Base-by-base conservation (phyloP, 768 basidiomycete genomes). In the Agrocybe praecox region DNA sequence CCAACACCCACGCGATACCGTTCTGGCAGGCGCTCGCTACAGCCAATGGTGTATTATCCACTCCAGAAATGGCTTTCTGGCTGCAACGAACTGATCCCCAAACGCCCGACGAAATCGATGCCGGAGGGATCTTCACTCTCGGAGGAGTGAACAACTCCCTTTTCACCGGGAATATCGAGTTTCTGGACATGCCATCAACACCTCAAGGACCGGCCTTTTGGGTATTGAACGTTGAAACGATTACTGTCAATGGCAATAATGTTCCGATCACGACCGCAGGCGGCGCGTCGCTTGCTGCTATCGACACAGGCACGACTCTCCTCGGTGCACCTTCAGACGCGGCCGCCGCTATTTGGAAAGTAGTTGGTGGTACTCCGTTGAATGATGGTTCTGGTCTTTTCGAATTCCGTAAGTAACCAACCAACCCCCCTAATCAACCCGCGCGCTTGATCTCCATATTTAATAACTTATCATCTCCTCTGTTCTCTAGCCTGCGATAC, bases 261-360 rank as follows among this genome's bases (percentile, higher is more conserved):
- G 67, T 90, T 12, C 49, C 67, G 0, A 65, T 89, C 12, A 55
- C 36, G 36, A 40, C 81, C 1, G 71, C 76, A 1, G 82, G 80
- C 18, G 51, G 60, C 23, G 51, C 72, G 0, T 74, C 85, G 0
- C 67, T 87, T 15, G 81, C 89, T 15, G 95, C 94, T 9, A 97
- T 98, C 56, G 96, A 98, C 67, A 97, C 95, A 0, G 96, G 95
- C 19, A 98, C 96, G 0, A 96, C 95, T 3, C 82, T 98, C 56
- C 90, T 99, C 55, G 96, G 91, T 23, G 96, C 88, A 0, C 96
- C 97, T 0, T 72, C 84, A 0, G 68, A 61, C 1, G 81, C 85
- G 40, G 85, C 92, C 6, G 56, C 70, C 21, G 70, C 76, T n/a
- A 78, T 98, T 50, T 98, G 86, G 78, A 68, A 67, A 1, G 79